Conservation (phyloP, 192 early-diverging fungal genomes). For the Coemansia sp. region DNA sequence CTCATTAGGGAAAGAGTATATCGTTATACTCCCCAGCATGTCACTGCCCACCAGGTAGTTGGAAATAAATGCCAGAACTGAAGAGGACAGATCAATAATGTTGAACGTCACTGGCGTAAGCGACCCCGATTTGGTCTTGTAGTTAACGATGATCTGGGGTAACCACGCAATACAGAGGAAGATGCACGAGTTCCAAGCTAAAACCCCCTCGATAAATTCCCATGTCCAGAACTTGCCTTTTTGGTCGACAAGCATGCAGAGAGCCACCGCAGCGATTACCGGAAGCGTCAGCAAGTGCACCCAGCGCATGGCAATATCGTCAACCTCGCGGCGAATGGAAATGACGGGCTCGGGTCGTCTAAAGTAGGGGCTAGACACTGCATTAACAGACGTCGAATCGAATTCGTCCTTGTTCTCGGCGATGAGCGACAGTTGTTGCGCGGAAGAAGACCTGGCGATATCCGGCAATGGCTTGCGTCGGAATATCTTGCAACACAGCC, state of each 20-base stretch:
- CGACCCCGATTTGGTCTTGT: background rate
- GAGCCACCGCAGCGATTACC: background rate
- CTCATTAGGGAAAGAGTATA: background rate
- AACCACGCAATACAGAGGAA: background rate
- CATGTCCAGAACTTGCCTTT: background rate
- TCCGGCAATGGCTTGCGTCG: background rate
- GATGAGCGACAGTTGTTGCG: background rate
- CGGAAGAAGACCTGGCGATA: background rate
- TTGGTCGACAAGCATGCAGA: background rate
- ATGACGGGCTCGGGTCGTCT: conserved; percentile 11
- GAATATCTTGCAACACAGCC: background rate
- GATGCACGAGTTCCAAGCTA: background rate
- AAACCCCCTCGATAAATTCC: background rate
- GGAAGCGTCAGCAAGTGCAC: conserved; percentile 1
- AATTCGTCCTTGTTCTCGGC: background rate
- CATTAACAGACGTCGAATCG: background rate
- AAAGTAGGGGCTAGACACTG: background rate
- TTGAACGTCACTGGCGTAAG: conserved; percentile 2
- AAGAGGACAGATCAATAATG: background rate
- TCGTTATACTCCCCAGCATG: background rate
- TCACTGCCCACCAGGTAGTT: background rate
- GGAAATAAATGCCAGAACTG: background rate
- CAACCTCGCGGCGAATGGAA: conserved; percentile 3
- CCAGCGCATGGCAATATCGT: conserved; percentile 6
- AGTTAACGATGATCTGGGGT: conserved; percentile 13